Base-by-base conservation (phyloP, 2,329 filamentous ascomycete species). In the Pseudocercospora macadamiae region DNA sequence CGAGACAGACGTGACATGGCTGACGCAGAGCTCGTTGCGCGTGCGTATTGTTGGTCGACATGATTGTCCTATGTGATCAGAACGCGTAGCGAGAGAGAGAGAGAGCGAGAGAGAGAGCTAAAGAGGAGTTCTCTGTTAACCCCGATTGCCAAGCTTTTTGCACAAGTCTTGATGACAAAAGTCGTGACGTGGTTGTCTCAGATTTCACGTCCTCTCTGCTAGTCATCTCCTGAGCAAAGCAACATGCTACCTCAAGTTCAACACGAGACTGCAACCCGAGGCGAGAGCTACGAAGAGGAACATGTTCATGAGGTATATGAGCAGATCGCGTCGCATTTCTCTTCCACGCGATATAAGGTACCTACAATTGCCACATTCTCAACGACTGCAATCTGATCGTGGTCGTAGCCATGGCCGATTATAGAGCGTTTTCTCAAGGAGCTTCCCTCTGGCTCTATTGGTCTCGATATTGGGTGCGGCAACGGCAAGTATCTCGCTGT, bases 281-380 rank as follows among this genome's bases (percentile, higher is more conserved):
- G 83, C 28, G 81, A 83, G 62, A 74, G 76, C 28, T 97, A 96
- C 78, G 95, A 99, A 77, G 83, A 88, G 63, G 79, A 88, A 65
- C 90, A 97, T 76, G 95, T 99, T 57, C 95, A 99, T 76, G 80
- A 85, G 58, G 90, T 99, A 64, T 99, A 99, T 79, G 90, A 93
- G 74, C 83, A 89, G 69, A 95, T 95, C 72, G 90, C 90, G 30
- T 83, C 86, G 32, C 90, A 95, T 78, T 95, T 95, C 78, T 93
- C 89, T 10, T 86, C 88, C 14, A 93, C 90, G 19, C 84, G 86
- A 64, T 87, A 87, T 75, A 88, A 88, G 81, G 85, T 87, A 58
- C 26, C 47, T 1, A 7, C 26, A 28, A 10, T 54, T 19, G 9
- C 23, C 39, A 28, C 45, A 8, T 6, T 25, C 18, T 30, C n/a